Base-by-base conservation (phyloP, 306 rosid genomes). In the Vicia sativa region DNA sequence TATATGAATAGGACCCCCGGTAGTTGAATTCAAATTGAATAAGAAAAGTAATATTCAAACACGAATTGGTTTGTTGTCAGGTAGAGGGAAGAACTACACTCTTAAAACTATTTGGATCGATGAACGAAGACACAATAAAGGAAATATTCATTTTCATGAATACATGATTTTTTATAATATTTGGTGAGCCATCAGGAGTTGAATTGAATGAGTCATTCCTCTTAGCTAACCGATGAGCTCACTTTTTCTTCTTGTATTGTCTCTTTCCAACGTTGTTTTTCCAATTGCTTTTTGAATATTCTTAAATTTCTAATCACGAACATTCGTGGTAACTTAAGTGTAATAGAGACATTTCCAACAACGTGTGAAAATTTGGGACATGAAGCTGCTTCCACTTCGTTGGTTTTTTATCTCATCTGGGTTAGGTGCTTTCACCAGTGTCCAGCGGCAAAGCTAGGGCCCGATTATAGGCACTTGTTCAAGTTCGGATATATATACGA, bases 201-300 rank as follows among this genome's bases (percentile, higher is more conserved):
- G 13, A 9, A 25, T 39, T 39, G 59, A 59, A 78, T 29, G 3
- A 8, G 46, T 18, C 9, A 7, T 60, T 11, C 18, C 3, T 57
- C 45, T 79, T 76, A 74, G 55, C 46, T 26, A 79, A 74, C 0
- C 61, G 41, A 79, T 74, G 83, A 74, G 7, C 46, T 70, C 83
- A 70, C 67, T 49, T 57, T 63, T 58, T 35, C 11, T 31, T 26
- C 3, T 11, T 28, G 7, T n/a, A 2, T 14, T 60, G 18, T 38
- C 62, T 3, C 21, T 39, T 12, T 29, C 74, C 55, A 68, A 73
- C 71, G 15, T 14, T 59, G 28, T 4, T 59, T 25, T 59, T 16
- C 12, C 39, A 31, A 12, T 8, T 8, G 7, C 9, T 69, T 68
- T 69, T 28, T 57, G 73, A 74, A 74, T 15, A 31, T 39, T 73